Percentiles rank a stretch among this genome's conserved stretches.
phyloP scores from a whole-genome alignment of 768 basidiomycete species.

The Serpula lacrymans region DNA sequence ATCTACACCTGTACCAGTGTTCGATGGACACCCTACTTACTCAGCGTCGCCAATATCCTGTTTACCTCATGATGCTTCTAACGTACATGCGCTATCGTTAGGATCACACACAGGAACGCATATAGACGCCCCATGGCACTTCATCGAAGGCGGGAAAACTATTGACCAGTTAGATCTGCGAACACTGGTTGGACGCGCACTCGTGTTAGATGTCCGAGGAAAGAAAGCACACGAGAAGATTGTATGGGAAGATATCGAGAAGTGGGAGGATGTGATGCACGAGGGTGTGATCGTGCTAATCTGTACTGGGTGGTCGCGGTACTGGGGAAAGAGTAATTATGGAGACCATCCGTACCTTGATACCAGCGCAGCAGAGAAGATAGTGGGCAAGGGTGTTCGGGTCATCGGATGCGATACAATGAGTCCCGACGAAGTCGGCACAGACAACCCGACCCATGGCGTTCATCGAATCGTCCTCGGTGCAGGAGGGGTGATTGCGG shows the following conservation, averaged over 20 bases:
- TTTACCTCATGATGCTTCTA: constrained; percentile 6
- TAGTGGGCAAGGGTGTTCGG: constrained; percentile 49
- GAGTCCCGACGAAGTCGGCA: constrained; percentile 53
- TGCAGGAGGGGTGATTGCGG: constrained; percentile 60
- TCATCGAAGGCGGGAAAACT: constrained; percentile 48
- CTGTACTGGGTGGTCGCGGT: constrained; percentile 62
- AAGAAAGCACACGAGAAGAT: constrained; percentile 46
- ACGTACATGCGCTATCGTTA: constrained; percentile 39
- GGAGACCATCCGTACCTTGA: constrained; percentile 59
- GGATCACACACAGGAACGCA: constrained; percentile 77
- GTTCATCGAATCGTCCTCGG: constrained; percentile 61
- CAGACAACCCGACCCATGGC: constrained; percentile 32
- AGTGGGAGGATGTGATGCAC: constrained; percentile 34
- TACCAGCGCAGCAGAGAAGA: constrained; percentile 42
- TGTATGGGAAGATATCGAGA: constrained; percentile 47
- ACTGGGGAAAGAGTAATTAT: constrained; percentile 49
- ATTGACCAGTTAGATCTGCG: constrained; percentile 55
- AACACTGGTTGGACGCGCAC: constrained; percentile 47
- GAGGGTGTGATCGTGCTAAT: constrained; percentile 48
- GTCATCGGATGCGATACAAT: constrained; percentile 61
- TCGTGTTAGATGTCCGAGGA: constrained; percentile 50
- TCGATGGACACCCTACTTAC: constrained; percentile 20
- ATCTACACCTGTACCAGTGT: constrained; percentile 15
- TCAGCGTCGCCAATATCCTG: constrained; percentile 6
- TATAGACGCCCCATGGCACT: constrained; percentile 73